Conservation (phyloP, 2,329 filamentous ascomycete species). For the Zymoseptoria crescenta region DNA sequence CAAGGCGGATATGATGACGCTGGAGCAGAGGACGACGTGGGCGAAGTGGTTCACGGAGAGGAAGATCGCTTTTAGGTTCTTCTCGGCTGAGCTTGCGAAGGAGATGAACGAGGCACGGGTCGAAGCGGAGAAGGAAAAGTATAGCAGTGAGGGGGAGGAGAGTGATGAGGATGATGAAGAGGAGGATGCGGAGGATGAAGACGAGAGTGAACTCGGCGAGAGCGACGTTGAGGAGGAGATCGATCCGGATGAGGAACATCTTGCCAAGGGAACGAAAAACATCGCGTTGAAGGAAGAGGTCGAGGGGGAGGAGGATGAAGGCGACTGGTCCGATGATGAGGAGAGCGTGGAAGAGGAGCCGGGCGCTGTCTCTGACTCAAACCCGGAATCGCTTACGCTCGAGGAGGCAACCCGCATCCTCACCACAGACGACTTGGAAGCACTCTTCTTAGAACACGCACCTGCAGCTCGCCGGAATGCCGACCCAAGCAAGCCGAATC, state of each 20-base stretch:
- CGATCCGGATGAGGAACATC: conserved; percentile 36
- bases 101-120: conserved; percentile 71
- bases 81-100: conserved; percentile 87
- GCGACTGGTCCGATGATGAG: conserved; percentile 33
- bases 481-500: conserved; percentile 41
- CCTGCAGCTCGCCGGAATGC: conserved; percentile 44
- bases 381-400: conserved; percentile 29
- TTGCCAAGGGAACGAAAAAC: conserved; percentile 30
- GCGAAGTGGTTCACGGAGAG: conserved; percentile 75
- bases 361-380: conserved; percentile 26
- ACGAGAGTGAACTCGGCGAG: conserved; percentile 28
- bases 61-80: conserved; percentile 87
- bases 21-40: conserved; percentile 74
- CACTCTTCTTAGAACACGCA: conserved; percentile 72
- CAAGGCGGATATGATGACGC: conserved; percentile 98
- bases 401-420: conserved; percentile 61
- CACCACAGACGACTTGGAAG: conserved; percentile 86
- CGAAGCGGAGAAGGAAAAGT: conserved; percentile 34
- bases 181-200: conserved; percentile 23
- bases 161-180: conserved; percentile 39
- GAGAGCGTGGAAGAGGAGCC: conserved; percentile 29
- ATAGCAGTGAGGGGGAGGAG: conserved; percentile 38
- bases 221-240: conserved; percentile 35
- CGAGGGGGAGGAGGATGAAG: conserved; percentile 33
- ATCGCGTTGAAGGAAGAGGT: conserved; percentile 35